Base-by-base conservation (phyloP, 805 yeast species). In the Kuraishia hungarica region DNA sequence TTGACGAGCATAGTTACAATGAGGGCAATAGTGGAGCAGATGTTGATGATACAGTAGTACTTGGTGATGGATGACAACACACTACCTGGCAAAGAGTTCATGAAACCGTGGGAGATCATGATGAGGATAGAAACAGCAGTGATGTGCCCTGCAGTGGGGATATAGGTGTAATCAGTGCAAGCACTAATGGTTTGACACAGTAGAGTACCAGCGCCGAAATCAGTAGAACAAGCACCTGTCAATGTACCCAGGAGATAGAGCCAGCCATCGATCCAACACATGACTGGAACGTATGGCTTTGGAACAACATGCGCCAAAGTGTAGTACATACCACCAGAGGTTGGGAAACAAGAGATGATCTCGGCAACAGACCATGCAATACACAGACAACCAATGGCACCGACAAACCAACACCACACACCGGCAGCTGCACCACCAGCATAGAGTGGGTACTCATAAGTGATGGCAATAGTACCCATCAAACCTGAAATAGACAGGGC, bases 401-500 rank as follows among this genome's bases (percentile, higher is more conserved):
- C 79, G 48, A 77, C 72, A 56, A 79, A 67, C 86, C 87, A 83
- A 54, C 84, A 79, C 87, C 87, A 83, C 10, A 80, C 79, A 20
- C 76, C 75, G 1, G 83, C 77, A n/a, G 83, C 83, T 8, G 87
- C 82, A 2, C 88, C 89, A 15, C 84, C 83, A 8, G 81, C 68
- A 62, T 65, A 65, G 43, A 77, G 64, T 8, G 82, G 81, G 59
- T 77, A 78, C 54, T 67, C 54, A 51, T 76, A 70, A 10, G 84
- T 80, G 39, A 84, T 80, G 11, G 86, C 73, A 39, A 82, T 77
- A 48, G 86, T 80, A 15, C 88, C 87, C 67, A 82, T 76, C 51
- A 83, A 71, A 20, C 88, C 87, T 66, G 85, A 83, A 59, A 83
- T 82, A 28, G 85, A 79, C 49, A 82, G 77, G 2, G 87, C 87